Conservation (phyloP, 192 early-diverging fungal genomes). For the Backusella luteola region DNA sequence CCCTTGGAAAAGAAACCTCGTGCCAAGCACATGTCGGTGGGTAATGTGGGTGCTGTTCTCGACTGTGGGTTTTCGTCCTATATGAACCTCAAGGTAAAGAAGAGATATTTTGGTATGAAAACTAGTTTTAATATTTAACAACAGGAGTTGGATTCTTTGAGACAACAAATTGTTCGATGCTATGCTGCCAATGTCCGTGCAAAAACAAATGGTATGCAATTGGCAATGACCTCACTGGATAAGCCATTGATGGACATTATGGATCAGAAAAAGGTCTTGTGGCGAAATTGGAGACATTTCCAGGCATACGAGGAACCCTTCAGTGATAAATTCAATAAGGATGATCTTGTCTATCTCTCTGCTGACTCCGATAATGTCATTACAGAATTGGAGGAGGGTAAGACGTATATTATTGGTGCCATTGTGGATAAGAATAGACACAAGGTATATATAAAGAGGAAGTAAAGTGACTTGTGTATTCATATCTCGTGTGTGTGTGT, state of each 20-base stretch:
- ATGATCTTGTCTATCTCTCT: slow-evolving; percentile 81
- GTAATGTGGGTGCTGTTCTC: slow-evolving; percentile 63
- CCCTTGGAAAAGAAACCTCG: slow-evolving; percentile 44
- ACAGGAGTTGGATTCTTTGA: slow-evolving; percentile 64
- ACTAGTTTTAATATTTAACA: too few species aligned
- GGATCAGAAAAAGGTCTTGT: slow-evolving; percentile 37
- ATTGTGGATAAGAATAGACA: slow-evolving; percentile 94
- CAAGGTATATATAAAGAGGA: slow-evolving; percentile 38
- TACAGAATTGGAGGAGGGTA: slow-evolving; percentile 63
- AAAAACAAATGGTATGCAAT: slow-evolving; percentile 45
- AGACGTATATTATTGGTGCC: slow-evolving; percentile 89
- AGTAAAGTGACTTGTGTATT: background rate
- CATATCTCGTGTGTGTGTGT: background rate
- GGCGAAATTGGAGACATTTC: slow-evolving; percentile 38
- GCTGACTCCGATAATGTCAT: slow-evolving; percentile 83
- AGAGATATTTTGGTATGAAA: background rate
- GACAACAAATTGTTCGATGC: slow-evolving; percentile 72
- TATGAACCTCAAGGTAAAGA: slow-evolving; percentile 73
- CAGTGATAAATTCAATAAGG: slow-evolving; percentile 47
- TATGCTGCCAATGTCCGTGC: slow-evolving; percentile 65
- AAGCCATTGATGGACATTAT: slow-evolving; percentile 30
- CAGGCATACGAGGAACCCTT: slow-evolving; percentile 27
- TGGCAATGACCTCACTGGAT: slow-evolving; percentile 62
- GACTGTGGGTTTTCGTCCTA: slow-evolving; percentile 79
- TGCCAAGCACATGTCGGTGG: slow-evolving; percentile 45